Evolutionary conservation across 768 basidiomycete genomes (phyloP).

Genomic region (Mycena galericulata): DNA sequence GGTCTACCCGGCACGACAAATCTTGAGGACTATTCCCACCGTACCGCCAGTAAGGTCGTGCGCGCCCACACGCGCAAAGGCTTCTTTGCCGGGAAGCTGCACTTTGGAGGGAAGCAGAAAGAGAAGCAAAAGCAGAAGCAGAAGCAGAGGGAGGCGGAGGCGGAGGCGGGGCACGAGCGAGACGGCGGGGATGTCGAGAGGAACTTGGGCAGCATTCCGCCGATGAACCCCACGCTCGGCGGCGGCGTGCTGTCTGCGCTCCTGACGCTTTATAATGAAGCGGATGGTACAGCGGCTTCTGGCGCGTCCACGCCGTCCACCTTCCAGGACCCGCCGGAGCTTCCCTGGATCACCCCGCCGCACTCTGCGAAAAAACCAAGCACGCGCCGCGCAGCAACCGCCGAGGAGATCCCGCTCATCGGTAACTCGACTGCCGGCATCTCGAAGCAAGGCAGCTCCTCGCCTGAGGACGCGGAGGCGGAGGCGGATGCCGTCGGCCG

Average conservation of each 20-base stretch:
- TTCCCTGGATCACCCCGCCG: constrained; percentile 22
- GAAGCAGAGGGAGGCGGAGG: constrained; percentile 12
- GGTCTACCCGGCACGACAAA: constrained; percentile 62
- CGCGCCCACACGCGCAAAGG: constrained; percentile 55
- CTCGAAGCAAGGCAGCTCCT: too few species aligned
- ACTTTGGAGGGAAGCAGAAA: background rate
- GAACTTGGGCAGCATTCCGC: constrained; percentile 19
- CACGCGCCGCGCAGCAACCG: background rate
- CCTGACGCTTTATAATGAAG: constrained; percentile 69
- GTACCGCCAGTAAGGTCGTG: constrained; percentile 58
- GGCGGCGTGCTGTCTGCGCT: constrained; percentile 75
- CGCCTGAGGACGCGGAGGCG: background rate
- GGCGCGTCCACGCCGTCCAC: constrained; percentile 38
- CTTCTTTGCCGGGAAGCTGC: background rate
- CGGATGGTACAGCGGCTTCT: constrained; percentile 35
- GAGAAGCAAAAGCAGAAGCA: constrained; percentile 10
- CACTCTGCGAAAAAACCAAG: background rate
- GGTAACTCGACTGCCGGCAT: too few species aligned
- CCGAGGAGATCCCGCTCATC: constrained; percentile 19
- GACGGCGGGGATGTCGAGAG: constrained; percentile 41
- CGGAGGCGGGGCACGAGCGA: constrained; percentile 26
- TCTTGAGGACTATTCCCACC: constrained; percentile 36
- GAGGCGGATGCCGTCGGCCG: constrained; percentile 15
- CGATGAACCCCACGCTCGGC: constrained; percentile 40
- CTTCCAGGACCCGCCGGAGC: constrained; percentile 25